Evolutionary conservation across 805 yeast genomes (phyloP), one percentile per base, ranked within the genome.

Genomic region (Hanseniaspora mollemarum): DNA sequence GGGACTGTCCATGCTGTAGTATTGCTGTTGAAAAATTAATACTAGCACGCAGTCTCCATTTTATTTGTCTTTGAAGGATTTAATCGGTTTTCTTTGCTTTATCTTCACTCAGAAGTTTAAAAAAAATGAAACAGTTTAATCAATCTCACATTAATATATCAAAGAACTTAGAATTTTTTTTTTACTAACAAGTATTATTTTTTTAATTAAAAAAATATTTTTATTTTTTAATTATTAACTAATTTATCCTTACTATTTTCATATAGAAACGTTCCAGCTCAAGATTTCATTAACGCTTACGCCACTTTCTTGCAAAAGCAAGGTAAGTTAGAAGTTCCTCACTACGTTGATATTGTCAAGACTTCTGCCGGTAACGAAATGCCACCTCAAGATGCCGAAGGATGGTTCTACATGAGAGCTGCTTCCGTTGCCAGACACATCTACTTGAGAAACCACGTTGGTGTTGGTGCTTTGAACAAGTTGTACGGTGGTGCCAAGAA

Each of bases 381-480:
- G 73, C 98, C 98, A 73, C 98, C 98, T 73, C 97, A 90, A 78
- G 97, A 92, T 72, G 76, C 97, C 66, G 97, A 87, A 77, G 87
- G 90, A 70, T 92, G 98, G 98, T 90, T 87, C 85, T 90, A 90
- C 95, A 86, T 85, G 86, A 85, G 98, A 77, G 94, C 98, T 67
- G 98, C 98, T 69, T 90, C 98, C 56, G 87, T 88, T 73, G 98
- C 98, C 70, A 92, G 98, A 81, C 98, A 92, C 88, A 82, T 92
- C 76, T 92, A 92, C 95, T 80, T 92, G 77, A 87, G 96, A 85
- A 92, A 92, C 78, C 85, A 85, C 67, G 95, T 92, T 67, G 98
- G 98, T 84, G 94, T 90, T 66, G 98, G 98, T 80, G 85, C 85
- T 71, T 82, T 92, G 71, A 90, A 90, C 95, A 92, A 87, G 78